Evolutionary conservation across 192 early-diverging fungal species (phyloP), one percentile per base, ranked within the genome.

Genomic region (Diversispora epigaea): DNA sequence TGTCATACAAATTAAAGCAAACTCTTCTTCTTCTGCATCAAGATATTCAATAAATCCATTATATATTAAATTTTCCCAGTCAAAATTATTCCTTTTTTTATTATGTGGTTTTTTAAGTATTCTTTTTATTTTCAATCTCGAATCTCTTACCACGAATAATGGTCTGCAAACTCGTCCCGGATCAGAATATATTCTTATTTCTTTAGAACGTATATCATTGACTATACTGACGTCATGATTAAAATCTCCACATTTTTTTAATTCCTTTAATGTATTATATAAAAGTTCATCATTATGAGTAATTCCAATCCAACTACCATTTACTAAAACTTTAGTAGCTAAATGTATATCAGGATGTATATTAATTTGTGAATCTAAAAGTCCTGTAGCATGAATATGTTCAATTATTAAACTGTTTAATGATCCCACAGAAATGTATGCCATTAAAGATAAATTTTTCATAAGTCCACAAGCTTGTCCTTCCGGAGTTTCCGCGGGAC

Each of bases 1-100:
- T 22, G 94, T 91, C 96, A 99, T 99, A 81, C 91, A 93, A 84
- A 99, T 98, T 92, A 99, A 93, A 61, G 91, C 88, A 6, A 94
- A 96, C 82, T 99, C 96, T 83, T 99, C 98, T 81, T 99, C 98
- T 75, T 98, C 96, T 2, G 96, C 95, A 75, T 99, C 98, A 58
- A 99, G 87, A 79, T 93, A 95, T 87, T 99, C 96, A 10, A 98
- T 87, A 47, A 91, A 84, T 64, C 95, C 96, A 15, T 92, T 84
- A 3, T 82, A 67, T 69, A 98, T 80, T 68, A 99, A 79, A 45
- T 93, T 85, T 43, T 83, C 84, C 92, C 93, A 98, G 49, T 66
- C 62, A 47, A 9, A 22, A 41, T 39, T 11, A 19, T n/a, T 64
- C 3, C 0, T n/a, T 9, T 19, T 64, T 64, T 0, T 60, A 40